Base-by-base conservation (phyloP, 1,284 basidiomycete species). In the Meripilus lineatus region DNA sequence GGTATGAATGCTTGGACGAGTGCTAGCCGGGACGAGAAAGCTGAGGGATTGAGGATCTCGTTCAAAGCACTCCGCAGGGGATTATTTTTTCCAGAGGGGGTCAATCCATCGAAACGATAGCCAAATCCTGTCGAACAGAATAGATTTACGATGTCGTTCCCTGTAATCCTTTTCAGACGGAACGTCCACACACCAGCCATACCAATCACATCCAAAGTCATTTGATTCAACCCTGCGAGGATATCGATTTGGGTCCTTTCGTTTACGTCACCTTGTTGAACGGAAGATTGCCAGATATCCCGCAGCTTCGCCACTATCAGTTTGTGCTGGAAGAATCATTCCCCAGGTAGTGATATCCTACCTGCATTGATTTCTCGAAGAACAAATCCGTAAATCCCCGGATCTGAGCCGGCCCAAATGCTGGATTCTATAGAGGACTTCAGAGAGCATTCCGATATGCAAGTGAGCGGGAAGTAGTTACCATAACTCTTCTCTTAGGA, bases 351-450 rank as follows among this genome's bases (percentile, higher is more conserved):
- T 14, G 4, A 48, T 49, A 49, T 48, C 23, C n/a, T 30, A 79
- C 79, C 50, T 73, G 61, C 0, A 67, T 48, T 0, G 79, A 59
- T 57, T 81, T 81, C 6, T 71, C 64, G 4, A 78, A 48, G 45
- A 83, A 82, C 13, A 80, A 22, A 82, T 68, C 48, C 79, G 75
- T 0, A n/a, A n/a, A n/a, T n/a, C n/a, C n/a, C n/a, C n/a, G n/a
- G n/a, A n/a, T n/a, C n/a, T n/a, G n/a, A n/a, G 68, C 57, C 0
- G 70, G 67, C 3, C 77, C 74, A 46, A 84, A 82, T 0, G 77
- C 79, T 15, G 79, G 79, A 50, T 80, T 82, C 79, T 44, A 21
- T 20, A 23, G n/a, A 8, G 35, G 4, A 21, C 10, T 10, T 5
- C n/a, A 8, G 20, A 8, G 15, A 21, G 5, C 18, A 37, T 6